phyloP scores from a whole-genome alignment of 768 basidiomycete species.

The Hydnum rufescens region DNA sequence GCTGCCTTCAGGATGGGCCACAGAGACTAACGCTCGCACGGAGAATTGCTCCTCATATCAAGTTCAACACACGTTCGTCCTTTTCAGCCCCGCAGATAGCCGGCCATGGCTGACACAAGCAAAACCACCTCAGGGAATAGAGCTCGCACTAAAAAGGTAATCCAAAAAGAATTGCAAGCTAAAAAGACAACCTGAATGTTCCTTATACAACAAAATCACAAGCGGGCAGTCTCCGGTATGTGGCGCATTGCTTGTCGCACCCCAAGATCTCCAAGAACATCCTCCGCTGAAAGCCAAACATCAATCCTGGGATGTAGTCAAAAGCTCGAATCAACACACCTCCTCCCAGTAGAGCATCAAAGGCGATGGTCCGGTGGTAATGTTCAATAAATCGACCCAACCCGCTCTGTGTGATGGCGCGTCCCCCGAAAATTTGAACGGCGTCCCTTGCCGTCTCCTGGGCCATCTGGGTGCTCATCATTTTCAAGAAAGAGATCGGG shows the following conservation, averaged over 20 bases:
- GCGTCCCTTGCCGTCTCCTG: conserved; percentile 54
- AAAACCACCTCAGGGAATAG: too few species aligned
- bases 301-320: neutral
- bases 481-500: conserved; percentile 72
- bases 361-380: conserved; percentile 8
- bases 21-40: too few species aligned
- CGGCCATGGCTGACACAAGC: too few species aligned
- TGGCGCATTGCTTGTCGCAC: conserved; percentile 54
- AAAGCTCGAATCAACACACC: conserved; percentile 27
- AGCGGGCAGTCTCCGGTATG: conserved; percentile 34
- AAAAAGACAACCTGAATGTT: too few species aligned
- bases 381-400: conserved; percentile 66
- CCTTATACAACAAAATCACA: conserved; percentile 19
- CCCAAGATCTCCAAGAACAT: conserved; percentile 53
- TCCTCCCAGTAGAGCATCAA: conserved; percentile 42
- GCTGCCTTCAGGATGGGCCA: too few species aligned
- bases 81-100: too few species aligned
- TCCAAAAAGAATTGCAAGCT: too few species aligned
- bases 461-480: conserved; percentile 31
- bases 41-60: too few species aligned
- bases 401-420: conserved; percentile 57
- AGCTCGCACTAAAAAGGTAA: too few species aligned
- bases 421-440: conserved; percentile 74
- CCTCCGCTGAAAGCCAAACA: conserved; percentile 3
- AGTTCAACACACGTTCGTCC: too few species aligned